phyloP scores from a whole-genome alignment of 2,329 filamentous ascomycete genomes.

The Tympanopsis confertula region DNA sequence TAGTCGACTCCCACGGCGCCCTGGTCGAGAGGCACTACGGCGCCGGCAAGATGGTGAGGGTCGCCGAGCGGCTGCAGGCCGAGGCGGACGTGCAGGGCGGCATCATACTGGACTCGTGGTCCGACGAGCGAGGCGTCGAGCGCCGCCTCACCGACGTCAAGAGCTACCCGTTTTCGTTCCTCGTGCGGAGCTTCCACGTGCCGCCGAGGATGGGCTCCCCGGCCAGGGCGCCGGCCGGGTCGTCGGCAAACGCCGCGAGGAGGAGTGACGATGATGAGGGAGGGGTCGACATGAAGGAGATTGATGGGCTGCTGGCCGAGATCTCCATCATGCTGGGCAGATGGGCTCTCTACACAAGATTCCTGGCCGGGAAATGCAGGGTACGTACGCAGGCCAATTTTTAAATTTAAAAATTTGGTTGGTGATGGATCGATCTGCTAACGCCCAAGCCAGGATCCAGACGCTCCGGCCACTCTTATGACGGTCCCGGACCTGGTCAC shows the following conservation, averaged over 20 bases:
- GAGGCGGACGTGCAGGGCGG: slow-evolving; percentile 95
- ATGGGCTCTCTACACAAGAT: slow-evolving; percentile 86
- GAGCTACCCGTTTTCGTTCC: slow-evolving; percentile 92
- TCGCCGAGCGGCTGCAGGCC: slow-evolving; percentile 83
- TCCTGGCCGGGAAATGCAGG: slow-evolving; percentile 75
- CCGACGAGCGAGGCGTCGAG: slow-evolving; percentile 74
- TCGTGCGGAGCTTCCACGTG: slow-evolving; percentile 85
- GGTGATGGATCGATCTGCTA: slow-evolving; percentile 12
- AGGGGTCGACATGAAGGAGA: slow-evolving; percentile 88
- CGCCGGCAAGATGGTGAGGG: slow-evolving; percentile 79
- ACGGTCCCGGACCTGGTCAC: slow-evolving; percentile 12
- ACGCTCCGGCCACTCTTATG: slow-evolving; percentile 5
- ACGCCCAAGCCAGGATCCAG: slow-evolving; percentile 17
- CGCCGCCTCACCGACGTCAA: slow-evolving; percentile 88
- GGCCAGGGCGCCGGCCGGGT: slow-evolving; percentile 62
- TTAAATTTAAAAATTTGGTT: slow-evolving; percentile 10
- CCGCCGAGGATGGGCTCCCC: slow-evolving; percentile 57
- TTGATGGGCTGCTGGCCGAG: slow-evolving; percentile 78
- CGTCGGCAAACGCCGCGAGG: slow-evolving; percentile 53
- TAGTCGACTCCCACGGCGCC: slow-evolving; percentile 81
- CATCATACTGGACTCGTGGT: slow-evolving; percentile 91
- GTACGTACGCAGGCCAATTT: slow-evolving; percentile 32
- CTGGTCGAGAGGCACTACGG: slow-evolving; percentile 93
- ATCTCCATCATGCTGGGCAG: slow-evolving; percentile 83
- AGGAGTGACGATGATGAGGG: slow-evolving; percentile 71